Base-by-base conservation (phyloP, 2,329 filamentous ascomycete genomes). In the Fusarium siculi region DNA sequence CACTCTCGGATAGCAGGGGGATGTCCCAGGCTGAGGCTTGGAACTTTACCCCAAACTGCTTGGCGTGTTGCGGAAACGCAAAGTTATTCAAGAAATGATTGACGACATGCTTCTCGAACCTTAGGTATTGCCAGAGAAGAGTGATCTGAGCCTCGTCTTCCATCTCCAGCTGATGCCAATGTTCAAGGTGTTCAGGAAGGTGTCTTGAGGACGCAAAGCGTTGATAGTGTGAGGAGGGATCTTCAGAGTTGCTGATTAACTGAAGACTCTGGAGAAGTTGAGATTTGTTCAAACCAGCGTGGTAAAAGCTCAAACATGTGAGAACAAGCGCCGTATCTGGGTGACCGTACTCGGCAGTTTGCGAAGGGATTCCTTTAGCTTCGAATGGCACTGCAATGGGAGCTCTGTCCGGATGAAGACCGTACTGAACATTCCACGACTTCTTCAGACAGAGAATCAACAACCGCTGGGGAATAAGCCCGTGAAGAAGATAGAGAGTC, bases 11-110 rank as follows among this genome's bases (percentile, higher is more conserved):
- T 7, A 71, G 83, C 83, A 89, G 77, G 0, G 90, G 89, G 4
- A 93, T 82, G 71, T 93, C 91, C 91, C 91, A 94, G 0, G 89
- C 90, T 0, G 89, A 92, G 0, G 89, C 87, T 39, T 91, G 88
- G 0, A 93, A 79, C 68, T 93, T 93, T 15, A 86, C 77, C 0
- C 83, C 82, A 69, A 93, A 93, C 56, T 93, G 88, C 49, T 90
- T 91, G 1, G 90, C 90, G 66, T 93, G 87, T 2, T 81, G 81
- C 0, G 91, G 90, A 59, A 93, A 93, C 0, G 93, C 90, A 62
- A 91, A 88, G 4, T 86, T 87, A 57, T 90, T 89, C 39, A 92
- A 67, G 68, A 87, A 93, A 66, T 90, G 88, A 55, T 59, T 67
- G 1, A 65, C 3, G 1, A 44, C 47, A 4, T n/a, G 23, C 1